Evolutionary conservation across 2,329 filamentous ascomycete species (phyloP).

Genomic region (Paraphoma sp.): DNA sequence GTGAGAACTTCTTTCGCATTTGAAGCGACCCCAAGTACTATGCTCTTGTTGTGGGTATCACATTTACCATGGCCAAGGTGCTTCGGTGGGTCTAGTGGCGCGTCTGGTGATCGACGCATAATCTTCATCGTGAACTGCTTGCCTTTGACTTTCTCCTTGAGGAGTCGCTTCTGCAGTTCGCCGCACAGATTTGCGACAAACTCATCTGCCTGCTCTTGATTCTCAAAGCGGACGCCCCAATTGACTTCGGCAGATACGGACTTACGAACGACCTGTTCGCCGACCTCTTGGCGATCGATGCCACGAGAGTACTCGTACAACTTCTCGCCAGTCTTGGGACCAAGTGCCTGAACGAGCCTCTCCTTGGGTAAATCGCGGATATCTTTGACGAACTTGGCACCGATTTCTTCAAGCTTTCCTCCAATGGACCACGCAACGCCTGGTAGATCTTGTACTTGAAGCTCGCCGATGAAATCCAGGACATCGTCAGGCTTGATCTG

Average conservation of each 20-base stretch:
- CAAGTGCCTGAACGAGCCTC: conserved; percentile 73
- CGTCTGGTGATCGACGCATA: conserved; percentile 85
- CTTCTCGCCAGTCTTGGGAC: conserved; percentile 91
- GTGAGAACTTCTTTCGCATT: conserved; percentile 74
- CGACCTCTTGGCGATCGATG: conserved; percentile 85
- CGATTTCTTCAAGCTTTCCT: conserved; percentile 85
- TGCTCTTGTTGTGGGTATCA: conserved; percentile 90
- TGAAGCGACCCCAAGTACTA: conserved; percentile 82
- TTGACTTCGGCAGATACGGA: conserved; percentile 97
- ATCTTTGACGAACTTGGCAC: conserved; percentile 82
- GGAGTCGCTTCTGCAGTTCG: conserved; percentile 80
- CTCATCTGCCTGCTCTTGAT: conserved; percentile 88
- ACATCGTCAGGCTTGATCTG: conserved; percentile 85
- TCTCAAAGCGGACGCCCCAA: conserved; percentile 96
- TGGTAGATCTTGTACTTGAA: conserved; percentile 82
- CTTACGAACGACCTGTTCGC: conserved; percentile 83
- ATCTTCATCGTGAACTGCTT: conserved; percentile 92
- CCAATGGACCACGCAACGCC: conserved; percentile 92
- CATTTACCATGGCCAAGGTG: conserved; percentile 95
- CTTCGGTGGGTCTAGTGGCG: conserved; percentile 89
- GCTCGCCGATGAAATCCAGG: conserved; percentile 75
- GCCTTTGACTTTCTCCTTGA: conserved; percentile 86
- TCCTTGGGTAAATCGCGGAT: conserved; percentile 80
- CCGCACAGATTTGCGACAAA: conserved; percentile 86
- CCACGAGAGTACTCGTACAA: conserved; percentile 90